Evolutionary conservation across 2,329 filamentous ascomycete species (phyloP).

Genomic region (Ophiosphaerella narmari): DNA sequence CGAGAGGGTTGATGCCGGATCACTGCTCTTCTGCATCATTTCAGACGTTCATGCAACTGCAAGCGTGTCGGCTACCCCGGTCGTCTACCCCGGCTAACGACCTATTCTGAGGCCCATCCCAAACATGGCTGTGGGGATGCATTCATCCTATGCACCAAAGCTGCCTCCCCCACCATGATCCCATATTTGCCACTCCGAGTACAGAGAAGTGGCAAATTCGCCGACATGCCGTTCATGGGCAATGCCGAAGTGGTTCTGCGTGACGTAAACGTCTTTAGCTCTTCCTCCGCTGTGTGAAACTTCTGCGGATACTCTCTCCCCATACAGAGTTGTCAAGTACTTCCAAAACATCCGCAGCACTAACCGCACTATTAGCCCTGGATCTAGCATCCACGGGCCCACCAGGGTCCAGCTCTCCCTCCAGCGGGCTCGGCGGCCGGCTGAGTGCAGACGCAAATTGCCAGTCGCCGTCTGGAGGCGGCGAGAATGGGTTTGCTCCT

Average conservation of each 20-base stretch:
- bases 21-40: constrained; percentile 18
- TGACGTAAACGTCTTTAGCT: constrained; percentile 10
- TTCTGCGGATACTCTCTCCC: constrained; percentile 89
- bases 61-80: constrained; percentile 23
- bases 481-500: constrained; percentile 35
- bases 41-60: constrained; percentile 42
- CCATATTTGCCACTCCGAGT: neutral
- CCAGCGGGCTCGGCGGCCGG: constrained; percentile 44
- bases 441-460: constrained; percentile 52
- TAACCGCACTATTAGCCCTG: constrained; percentile 70
- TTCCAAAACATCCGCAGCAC: constrained; percentile 76
- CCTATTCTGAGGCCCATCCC: constrained; percentile 25
- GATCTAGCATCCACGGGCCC: constrained; percentile 55
- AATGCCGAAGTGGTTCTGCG: neutral
- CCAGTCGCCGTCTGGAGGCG: constrained; percentile 46
- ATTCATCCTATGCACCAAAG: neutral
- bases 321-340: constrained; percentile 88
- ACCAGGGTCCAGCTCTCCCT: constrained; percentile 25
- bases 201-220: neutral
- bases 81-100: constrained; percentile 19
- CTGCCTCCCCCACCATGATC: neutral
- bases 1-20: constrained; percentile 17
- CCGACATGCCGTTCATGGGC: neutral
- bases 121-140: constrained; percentile 8
- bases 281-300: constrained; percentile 70